Percentiles rank a stretch among this genome's conserved stretches.
Evolutionary conservation across 192 early-diverging fungal genomes (phyloP).

Genomic region (Phycomyces nitens): DNA sequence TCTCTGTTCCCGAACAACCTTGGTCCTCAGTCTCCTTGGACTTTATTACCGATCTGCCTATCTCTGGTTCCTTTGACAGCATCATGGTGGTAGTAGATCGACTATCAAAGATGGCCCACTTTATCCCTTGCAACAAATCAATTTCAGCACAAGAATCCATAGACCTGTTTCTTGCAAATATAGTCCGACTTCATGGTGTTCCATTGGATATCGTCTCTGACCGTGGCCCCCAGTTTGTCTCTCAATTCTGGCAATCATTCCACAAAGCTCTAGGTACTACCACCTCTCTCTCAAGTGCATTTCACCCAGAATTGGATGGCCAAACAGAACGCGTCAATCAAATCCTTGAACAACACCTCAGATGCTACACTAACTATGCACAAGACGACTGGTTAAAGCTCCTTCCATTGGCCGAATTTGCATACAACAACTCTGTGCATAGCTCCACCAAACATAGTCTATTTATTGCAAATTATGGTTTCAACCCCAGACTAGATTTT

Average conservation of each 20-base stretch:
- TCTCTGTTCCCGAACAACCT: no score
- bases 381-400: constrained; percentile 43
- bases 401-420: constrained; percentile 42
- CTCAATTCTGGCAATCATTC: no score
- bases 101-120: no score
- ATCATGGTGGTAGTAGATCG: no score
- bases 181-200: constrained; percentile 36
- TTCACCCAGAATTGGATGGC: constrained; percentile 40
- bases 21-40: no score
- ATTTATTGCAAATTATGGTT: constrained; percentile 35
- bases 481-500: constrained; percentile 17
- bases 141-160: constrained; percentile 27
- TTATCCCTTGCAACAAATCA: no score
- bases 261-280: no score
- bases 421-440: constrained; percentile 48
- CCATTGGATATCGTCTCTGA: no score
- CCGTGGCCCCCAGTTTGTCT: no score
- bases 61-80: no score
- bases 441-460: constrained; percentile 23
- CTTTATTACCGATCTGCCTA: no score
- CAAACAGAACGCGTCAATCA: constrained; percentile 43
- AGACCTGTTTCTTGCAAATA: no score
- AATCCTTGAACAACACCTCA: constrained; percentile 37
- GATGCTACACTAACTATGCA: constrained; percentile 28
- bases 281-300: constrained; percentile 37